Conservation (phyloP, 2,329 filamentous ascomycete species). For the Coccinonectria pachysandricola region DNA sequence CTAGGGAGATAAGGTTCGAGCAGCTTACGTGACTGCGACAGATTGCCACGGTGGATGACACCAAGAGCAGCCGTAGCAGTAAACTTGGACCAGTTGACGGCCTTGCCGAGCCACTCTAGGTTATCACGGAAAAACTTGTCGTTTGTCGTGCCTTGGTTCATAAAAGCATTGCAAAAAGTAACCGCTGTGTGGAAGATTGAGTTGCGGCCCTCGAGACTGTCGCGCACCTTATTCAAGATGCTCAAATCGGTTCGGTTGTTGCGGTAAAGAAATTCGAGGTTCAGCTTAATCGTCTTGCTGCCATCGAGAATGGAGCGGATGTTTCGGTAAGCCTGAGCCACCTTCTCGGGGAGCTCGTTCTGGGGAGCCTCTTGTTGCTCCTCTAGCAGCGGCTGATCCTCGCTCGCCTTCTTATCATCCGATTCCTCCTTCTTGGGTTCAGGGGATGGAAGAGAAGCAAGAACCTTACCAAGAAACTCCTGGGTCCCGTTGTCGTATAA, state of each 20-base stretch:
- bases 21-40: constrained; percentile 85
- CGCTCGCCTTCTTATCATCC: constrained; percentile 34
- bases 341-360: constrained; percentile 38
- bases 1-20: constrained; percentile 90
- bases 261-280: constrained; percentile 91
- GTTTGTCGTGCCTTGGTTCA: constrained; percentile 97
- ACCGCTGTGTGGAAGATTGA: constrained; percentile 98
- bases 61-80: constrained; percentile 92
- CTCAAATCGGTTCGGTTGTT: constrained; percentile 88
- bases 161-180: constrained; percentile 96
- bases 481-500: constrained; percentile 98
- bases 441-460: constrained; percentile 61
- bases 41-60: constrained; percentile 92
- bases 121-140: constrained; percentile 99
- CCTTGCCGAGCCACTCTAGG: constrained; percentile 94
- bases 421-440: constrained; percentile 33
- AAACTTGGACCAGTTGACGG: constrained; percentile 99
- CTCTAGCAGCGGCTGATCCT: constrained; percentile 39
- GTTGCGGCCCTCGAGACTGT: constrained; percentile 89
- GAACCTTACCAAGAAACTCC: constrained; percentile 86
- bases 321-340: constrained; percentile 48
- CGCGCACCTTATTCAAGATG: constrained; percentile 91
- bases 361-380: constrained; percentile 47
- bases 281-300: constrained; percentile 86
- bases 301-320: constrained; percentile 68